Evolutionary conservation across 2,329 filamentous ascomycete genomes (phyloP).

Genomic region (Arthroderma sp.): DNA sequence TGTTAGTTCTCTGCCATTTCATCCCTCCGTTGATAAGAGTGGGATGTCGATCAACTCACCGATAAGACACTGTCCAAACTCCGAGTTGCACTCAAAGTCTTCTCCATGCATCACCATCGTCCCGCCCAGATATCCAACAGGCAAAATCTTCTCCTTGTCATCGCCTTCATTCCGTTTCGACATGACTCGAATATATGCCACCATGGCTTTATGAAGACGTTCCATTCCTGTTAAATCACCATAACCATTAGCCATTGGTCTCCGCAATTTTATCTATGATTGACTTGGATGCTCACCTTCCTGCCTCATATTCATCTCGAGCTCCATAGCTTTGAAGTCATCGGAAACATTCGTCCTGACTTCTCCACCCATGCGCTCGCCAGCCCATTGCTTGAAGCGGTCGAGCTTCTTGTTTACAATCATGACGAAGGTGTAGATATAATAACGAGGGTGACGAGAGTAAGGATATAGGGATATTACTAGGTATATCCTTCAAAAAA

Average conservation of each 20-base stretch:
- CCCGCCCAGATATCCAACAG: slow-evolving; percentile 64
- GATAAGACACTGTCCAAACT: slow-evolving; percentile 77
- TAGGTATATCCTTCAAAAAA: too few species aligned
- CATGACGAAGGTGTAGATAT: slow-evolving; percentile 25
- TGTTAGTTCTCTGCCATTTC: neutral
- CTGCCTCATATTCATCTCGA: slow-evolving; percentile 78
- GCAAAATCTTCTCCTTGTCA: slow-evolving; percentile 75
- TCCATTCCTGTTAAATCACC: slow-evolving; percentile 58
- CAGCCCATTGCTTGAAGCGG: slow-evolving; percentile 94
- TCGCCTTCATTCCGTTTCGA: slow-evolving; percentile 73
- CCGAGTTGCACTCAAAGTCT: slow-evolving; percentile 80
- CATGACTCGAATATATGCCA: slow-evolving; percentile 72
- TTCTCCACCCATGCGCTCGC: slow-evolving; percentile 89
- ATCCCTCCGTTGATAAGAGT: neutral
- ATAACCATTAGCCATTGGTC: neutral
- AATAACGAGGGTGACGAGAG: too few species aligned
- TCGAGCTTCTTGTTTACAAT: slow-evolving; percentile 78
- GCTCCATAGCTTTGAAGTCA: slow-evolving; percentile 79
- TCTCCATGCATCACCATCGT: slow-evolving; percentile 83
- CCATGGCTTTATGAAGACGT: slow-evolving; percentile 74
- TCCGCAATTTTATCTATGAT: neutral
- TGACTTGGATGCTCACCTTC: slow-evolving; percentile 49
- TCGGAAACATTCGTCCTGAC: slow-evolving; percentile 76
- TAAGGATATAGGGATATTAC: too few species aligned
- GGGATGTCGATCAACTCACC: slow-evolving; percentile 34